Conservation (phyloP, 2,329 filamentous ascomycete genomes). For the Ophiostoma sp. region DNA sequence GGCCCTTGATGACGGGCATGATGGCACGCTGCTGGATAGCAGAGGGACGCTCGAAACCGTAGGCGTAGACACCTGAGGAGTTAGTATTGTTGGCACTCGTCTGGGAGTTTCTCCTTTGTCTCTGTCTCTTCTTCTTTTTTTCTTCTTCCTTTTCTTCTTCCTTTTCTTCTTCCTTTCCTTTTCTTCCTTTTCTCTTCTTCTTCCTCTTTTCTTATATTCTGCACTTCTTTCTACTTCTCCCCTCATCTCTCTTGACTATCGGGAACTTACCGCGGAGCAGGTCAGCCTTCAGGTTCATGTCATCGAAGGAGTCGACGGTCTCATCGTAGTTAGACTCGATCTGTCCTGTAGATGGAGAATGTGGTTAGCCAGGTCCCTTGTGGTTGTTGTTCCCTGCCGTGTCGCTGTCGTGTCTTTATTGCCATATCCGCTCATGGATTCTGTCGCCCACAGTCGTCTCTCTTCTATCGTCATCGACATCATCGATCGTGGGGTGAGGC, state of each 20-base stretch:
- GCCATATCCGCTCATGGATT: neutral
- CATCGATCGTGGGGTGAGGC: neutral
- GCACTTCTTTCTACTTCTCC: too few relatives aligned
- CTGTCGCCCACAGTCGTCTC: neutral
- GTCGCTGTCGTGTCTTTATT: neutral
- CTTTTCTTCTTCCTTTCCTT: too few relatives aligned
- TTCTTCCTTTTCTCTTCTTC: too few relatives aligned
- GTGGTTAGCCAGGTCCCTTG: conserved; percentile 4
- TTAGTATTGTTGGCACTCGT: conserved; percentile 32
- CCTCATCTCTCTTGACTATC: neutral
- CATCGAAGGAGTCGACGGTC: conserved; percentile 97
- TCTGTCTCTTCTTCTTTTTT: too few relatives aligned
- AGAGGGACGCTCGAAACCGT: conserved; percentile 99
- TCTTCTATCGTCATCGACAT: neutral
- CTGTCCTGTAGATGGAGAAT: conserved; percentile 58
- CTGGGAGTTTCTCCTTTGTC: neutral
- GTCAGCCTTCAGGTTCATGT: conserved; percentile 95
- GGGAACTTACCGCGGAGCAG: conserved; percentile 69
- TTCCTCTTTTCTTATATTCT: too few relatives aligned
- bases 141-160: too few relatives aligned
- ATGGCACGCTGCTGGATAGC: conserved; percentile 99
- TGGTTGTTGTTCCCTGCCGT: neutral
- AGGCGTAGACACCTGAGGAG: conserved; percentile 76
- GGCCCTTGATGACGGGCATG: conserved; percentile 99
- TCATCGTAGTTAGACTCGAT: conserved; percentile 99